These are phyloP conservation scores for Marasmius oreades DNA, from an alignment of 1,284 basidiomycete genomes.

Conservation along the genomic window DNA sequence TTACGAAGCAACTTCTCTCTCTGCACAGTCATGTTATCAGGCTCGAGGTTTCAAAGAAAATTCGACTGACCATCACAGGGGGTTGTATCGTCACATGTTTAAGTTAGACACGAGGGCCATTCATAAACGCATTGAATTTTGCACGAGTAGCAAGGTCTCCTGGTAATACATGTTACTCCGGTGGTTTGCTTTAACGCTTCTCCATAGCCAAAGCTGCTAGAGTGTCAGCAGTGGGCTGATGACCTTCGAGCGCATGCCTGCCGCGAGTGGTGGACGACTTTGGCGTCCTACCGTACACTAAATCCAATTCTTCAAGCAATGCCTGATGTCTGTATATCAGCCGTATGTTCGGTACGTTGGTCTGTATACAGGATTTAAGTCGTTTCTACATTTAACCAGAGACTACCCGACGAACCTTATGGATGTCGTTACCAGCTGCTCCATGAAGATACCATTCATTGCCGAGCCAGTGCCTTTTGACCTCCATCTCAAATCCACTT, in stretches of 20 bases:
- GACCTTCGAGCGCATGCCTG: background rate
- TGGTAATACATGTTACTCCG: background rate
- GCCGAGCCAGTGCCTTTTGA: slow-evolving; percentile 97
- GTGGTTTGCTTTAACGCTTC: slow-evolving; percentile 9
- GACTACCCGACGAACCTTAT: slow-evolving; percentile 58
- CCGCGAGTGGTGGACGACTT: background rate
- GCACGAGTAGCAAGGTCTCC: background rate
- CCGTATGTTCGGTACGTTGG: slow-evolving; percentile 93
- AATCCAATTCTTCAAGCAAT: slow-evolving; percentile 80
- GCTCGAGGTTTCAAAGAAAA: no score
- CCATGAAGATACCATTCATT: slow-evolving; percentile 88
- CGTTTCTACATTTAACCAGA: background rate
- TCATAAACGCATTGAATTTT: no score
- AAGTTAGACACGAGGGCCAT: no score
- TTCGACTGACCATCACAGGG: no score
- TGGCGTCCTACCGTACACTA: slow-evolving; percentile 38
- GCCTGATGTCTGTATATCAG: slow-evolving; percentile 89
- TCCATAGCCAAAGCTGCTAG: slow-evolving; percentile 33
- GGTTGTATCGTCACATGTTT: no score
- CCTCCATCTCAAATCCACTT: slow-evolving; percentile 98
- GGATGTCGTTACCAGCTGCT: slow-evolving; percentile 85
- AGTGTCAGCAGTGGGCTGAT: slow-evolving; percentile 25
- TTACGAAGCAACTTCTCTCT: no score
- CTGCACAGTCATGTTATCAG: no score
- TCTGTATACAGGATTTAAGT: slow-evolving; percentile 43